Evolutionary conservation across 2,329 filamentous ascomycete species (phyloP).

Genomic region (Colletotrichum gigasporum): DNA sequence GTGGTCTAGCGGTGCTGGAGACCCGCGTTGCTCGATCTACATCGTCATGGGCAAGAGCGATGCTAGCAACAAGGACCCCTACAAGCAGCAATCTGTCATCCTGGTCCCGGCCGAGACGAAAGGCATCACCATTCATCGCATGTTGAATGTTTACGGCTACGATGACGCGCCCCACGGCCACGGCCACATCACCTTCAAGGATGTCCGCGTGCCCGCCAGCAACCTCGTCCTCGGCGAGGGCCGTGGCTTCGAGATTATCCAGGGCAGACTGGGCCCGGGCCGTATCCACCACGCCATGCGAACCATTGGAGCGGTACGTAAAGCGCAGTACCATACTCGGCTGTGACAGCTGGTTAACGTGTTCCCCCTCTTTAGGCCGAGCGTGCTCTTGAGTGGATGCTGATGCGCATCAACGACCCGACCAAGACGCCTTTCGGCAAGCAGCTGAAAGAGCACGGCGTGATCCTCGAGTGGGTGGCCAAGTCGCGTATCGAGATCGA

Average conservation of each 20-base stretch:
- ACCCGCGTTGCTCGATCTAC: conserved; percentile 91
- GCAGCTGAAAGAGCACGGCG: conserved; percentile 85
- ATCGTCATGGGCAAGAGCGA: conserved; percentile 97
- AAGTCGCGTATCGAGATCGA: conserved; percentile 94
- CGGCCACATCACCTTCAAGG: conserved; percentile 88
- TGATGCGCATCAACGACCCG: conserved; percentile 93
- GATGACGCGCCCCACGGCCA: conserved; percentile 99
- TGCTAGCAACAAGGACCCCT: conserved; percentile 76
- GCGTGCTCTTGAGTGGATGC: conserved; percentile 91
- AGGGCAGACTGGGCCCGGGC: conserved; percentile 93
- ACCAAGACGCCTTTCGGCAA: conserved; percentile 92
- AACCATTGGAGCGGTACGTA: conserved; percentile 80
- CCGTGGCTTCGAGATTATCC: conserved; percentile 97
- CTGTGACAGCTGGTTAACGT: not conserved
- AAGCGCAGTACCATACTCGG: not conserved
- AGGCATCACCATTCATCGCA: conserved; percentile 91
- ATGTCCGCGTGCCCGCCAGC: conserved; percentile 85
- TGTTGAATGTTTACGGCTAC: conserved; percentile 94
- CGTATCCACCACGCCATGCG: conserved; percentile 99
- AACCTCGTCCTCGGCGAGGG: conserved; percentile 94
- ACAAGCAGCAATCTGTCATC: conserved; percentile 93
- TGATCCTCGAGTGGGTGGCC: conserved; percentile 95
- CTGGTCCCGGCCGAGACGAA: conserved; percentile 83
- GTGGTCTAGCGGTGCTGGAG: conserved; percentile 97
- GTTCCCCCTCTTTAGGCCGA: conserved; percentile 71